Evolutionary conservation across 1,284 basidiomycete genomes (phyloP), one percentile per base, ranked within the genome.

Genomic region (Ustilago crameri): DNA sequence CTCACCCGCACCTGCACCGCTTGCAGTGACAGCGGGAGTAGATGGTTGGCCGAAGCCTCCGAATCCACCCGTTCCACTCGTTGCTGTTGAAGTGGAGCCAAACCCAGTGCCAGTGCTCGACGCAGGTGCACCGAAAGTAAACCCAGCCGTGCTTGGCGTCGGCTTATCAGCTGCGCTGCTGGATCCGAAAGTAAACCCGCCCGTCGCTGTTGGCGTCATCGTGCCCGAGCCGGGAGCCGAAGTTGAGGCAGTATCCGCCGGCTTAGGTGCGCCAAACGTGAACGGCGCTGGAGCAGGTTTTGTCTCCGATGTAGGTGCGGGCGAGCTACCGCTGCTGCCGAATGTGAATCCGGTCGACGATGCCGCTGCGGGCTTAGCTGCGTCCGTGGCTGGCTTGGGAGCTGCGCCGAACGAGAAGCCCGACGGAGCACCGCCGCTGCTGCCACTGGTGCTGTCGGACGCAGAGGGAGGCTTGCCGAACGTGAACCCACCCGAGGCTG

Each of bases 401-500:
- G 57, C 35, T 5, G 64, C 17, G 18, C 51, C 46, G 27, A 46
- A 49, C 7, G 20, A 27, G 7, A 43, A 34, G 8, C 23, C 46
- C 26, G 55, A 23, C 15, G 48, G 22, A 15, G 48, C 8, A 9
- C 38, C 38, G 20, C 38, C 18, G 9, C 9, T 18, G 24, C 26
- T 27, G n/a, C 32, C 9, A 18, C 47, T 42, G 9, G 22, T 37
- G 40, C 46, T 64, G 47, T 60, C 46, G n/a, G n/a, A n/a, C n/a
- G n/a, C n/a, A 9, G 60, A 56, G 1, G 67, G 34, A 12, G 71
- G 26, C 45, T 68, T 66, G 23, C 62, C 63, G 34, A 77, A 69
- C n/a, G 64, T 47, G 26, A 77, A 77, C 3, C 67, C 66, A 14
- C 51, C 24, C 4, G 45, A 30, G 2, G 51, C 44, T 14, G 47